These are phyloP conservation scores for Parafenestella ontariensis DNA, from an alignment of 2,329 filamentous ascomycete species.

Conservation along the genomic window DNA sequence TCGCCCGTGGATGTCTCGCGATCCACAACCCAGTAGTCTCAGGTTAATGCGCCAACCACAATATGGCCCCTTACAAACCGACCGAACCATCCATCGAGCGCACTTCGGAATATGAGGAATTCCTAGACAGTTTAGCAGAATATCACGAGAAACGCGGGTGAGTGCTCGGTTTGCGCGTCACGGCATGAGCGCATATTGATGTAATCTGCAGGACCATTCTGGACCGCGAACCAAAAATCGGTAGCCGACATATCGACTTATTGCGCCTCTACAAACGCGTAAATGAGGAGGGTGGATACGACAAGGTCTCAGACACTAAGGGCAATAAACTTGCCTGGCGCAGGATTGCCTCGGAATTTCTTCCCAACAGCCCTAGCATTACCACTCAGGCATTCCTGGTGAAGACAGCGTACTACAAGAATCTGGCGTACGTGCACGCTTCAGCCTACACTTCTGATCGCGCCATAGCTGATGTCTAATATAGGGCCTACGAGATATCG, in stretches of 20 bases:
- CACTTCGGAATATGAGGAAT: conserved; percentile 74
- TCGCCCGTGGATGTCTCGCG: conserved; percentile 29
- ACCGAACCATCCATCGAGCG: conserved; percentile 57
- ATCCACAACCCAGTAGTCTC: conserved; percentile 16
- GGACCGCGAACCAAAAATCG: conserved; percentile 82
- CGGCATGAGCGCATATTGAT: conserved; percentile 31
- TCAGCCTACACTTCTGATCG: neutral
- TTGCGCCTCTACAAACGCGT: conserved; percentile 80
- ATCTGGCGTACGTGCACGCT: conserved; percentile 65
- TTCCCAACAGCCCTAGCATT: conserved; percentile 73
- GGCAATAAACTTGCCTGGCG: conserved; percentile 86
- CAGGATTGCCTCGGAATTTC: conserved; percentile 76
- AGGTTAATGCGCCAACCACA: conserved; percentile 46
- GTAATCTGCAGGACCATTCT: conserved; percentile 66
- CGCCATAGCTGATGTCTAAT: conserved; percentile 8
- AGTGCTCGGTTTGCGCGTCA: conserved; percentile 29
- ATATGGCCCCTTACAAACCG: conserved; percentile 54
- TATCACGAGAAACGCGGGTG: conserved; percentile 81
- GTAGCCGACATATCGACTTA: conserved; percentile 76
- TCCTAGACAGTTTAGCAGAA: conserved; percentile 73
- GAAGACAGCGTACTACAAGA: conserved; percentile 90
- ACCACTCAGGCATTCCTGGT: conserved; percentile 85
- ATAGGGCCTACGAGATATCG: conserved; percentile 79
- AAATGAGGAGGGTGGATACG: conserved; percentile 80
- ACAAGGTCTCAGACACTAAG: conserved; percentile 72